Evolutionary conservation across 2,329 filamentous ascomycete species (phyloP), one percentile per base, ranked within the genome.

Genomic region (Verticillium longisporum): DNA sequence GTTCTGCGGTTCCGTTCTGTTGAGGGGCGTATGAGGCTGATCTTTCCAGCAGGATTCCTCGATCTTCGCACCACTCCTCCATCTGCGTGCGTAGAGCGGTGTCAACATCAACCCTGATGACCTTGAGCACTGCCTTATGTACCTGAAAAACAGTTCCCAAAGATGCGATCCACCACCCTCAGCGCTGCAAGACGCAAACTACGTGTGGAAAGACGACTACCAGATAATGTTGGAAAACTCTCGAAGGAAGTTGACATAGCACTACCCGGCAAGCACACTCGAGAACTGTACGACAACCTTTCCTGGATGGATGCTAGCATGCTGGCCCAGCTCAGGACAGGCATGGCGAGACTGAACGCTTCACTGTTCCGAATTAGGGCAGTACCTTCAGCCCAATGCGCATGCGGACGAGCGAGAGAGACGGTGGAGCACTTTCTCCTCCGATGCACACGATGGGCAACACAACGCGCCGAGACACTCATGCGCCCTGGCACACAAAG

Each of bases 381-480:
- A 15, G 55, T 26, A 36, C 32, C 50, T 55, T 61, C 50, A 50
- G 53, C 60, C 38, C 55, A 63, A 58, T 65, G 50, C 55, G 59
- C 41, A 26, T 63, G 59, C 26, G 62, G 62, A 26, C 45, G 60
- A 59, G 63, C 56, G 33, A 66, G 61, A 69, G 67, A 71, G 59
- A 71, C 63, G 36, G 65, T 67, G 21, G 63, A 70, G 55, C 63
- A 69, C 65, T 69, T 69, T 36, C 66, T 71, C 61, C 70, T 70
- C 61, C 62, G 63, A 64, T 71, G 61, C 59, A 65, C 34, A 60
- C 67, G 67, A 61, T 72, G 64, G 71, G 69, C 66, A 10, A 61
- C 64, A 54, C 37, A 58, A 4, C 34, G n/a, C 6, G 34, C 55
- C 14, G 33, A 37, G 55, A 56, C 37, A 33, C 55, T 56, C 32